Base-by-base conservation (phyloP, 164 flowering plant genomes). In the Chimonanthus praecox region DNA sequence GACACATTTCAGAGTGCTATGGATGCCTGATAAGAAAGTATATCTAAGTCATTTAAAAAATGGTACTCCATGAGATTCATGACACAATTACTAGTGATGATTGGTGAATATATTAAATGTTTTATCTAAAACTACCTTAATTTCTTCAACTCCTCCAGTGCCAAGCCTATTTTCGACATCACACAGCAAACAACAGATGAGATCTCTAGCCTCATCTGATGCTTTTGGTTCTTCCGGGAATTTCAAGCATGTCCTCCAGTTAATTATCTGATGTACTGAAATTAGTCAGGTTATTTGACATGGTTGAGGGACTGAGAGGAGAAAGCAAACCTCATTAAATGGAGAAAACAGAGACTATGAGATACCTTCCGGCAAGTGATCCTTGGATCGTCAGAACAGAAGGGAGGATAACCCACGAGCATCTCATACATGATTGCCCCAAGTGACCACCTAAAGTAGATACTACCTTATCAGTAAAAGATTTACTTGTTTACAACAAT, bases 351-450 rank as follows among this genome's bases (percentile, higher is more conserved):
- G 7, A 15, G 70, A 64, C 50, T n/a, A 49, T 13, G 46, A 54
- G 33, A 61, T 77, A 92, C 97, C 94, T 92, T 92, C 74, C 93
- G 93, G 80, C 94, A 92, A 64, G 98, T 86, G 15, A 89, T 84
- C 78, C 92, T 84, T 43, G 92, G 93, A 82, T 92, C 98, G 65
- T 92, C 96, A 67, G 96, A 89, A 78, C 92, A 93, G 78, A 91
- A 93, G 67, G 98, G 98, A 76, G 98, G 96, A 80, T 90, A 93
- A 45, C 98, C 98, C 50, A 89, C 77, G 60, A 93, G 90, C 98
- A 93, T 93, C 80, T 91, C 98, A 80, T 88, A 93, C 88, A 92
- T 75, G 74, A 92, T 92, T 75, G 98, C 94, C 45, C 98, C 98
- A 63, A 92, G 80, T 20, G 96, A 92, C 98, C 98, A 92, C 82